phyloP scores from a whole-genome alignment of 2,329 filamentous ascomycete species.

The Nemania diffusa region DNA sequence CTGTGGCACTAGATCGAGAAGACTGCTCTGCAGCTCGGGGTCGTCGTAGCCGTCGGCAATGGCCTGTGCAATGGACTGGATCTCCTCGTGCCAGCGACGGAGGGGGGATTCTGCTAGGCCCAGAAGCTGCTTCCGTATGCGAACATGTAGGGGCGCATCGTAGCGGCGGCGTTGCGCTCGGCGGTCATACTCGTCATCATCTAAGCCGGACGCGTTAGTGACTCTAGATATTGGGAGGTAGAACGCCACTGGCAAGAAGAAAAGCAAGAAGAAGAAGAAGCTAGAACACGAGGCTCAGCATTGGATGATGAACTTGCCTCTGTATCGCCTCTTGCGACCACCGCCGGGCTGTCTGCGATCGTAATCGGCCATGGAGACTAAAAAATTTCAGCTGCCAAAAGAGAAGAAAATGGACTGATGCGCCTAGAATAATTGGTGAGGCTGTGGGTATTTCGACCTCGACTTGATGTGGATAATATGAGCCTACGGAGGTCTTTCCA shows the following conservation, averaged over 20 bases:
- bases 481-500: background rate
- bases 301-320: constrained; percentile 66
- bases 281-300: constrained; percentile 6
- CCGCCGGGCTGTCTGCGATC: constrained; percentile 62
- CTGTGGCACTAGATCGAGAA: constrained; percentile 78
- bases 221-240: background rate
- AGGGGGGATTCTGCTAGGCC: constrained; percentile 84
- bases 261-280: background rate
- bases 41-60: constrained; percentile 89
- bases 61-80: constrained; percentile 77
- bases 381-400: background rate
- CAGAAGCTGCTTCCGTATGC: constrained; percentile 81
- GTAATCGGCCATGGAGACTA: constrained; percentile 63
- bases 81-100: constrained; percentile 81
- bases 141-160: constrained; percentile 75
- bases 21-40: constrained; percentile 76
- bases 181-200: constrained; percentile 82
- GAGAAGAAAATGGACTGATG: constrained; percentile 1
- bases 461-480: constrained; percentile 14
- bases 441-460: background rate
- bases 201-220: constrained; percentile 47
- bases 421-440: constrained; percentile 7
- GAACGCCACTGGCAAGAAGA: background rate
- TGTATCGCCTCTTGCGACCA: constrained; percentile 78
- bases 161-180: constrained; percentile 78